Base-by-base conservation (phyloP, 2,329 filamentous ascomycete genomes). In the Cercospora berteroae region DNA sequence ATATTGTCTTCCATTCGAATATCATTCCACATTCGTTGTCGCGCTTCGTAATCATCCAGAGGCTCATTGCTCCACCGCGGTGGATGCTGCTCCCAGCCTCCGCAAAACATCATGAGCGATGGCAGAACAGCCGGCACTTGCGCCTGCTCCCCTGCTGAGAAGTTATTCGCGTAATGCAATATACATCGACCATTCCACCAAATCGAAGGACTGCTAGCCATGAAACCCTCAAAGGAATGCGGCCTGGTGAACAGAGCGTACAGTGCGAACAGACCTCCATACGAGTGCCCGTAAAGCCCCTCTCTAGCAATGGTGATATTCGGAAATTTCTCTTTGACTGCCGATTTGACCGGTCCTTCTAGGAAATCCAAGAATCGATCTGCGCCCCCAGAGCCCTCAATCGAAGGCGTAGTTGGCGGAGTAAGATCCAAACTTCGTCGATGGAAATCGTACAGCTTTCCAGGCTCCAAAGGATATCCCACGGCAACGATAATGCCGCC, bases 51-150 rank as follows among this genome's bases (percentile, higher is more conserved):
- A 8, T 42, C 6, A n/a, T 8, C 6, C 6, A 42, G 36, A 7
- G 7, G 36, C 36, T 42, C 16, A 42, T 42, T n/a, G 1, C 9
- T 4, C 36, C 16, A 42, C 6, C 6, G 5, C 16, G 16, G 36
- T n/a, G 36, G 16, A 42, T 42, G 1, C 1, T 42, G 36, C 36
- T 42, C 16, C 36, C 6, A 42, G 1, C 6, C 36, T n/a, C 36
- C 16, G 3, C 16, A 42, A 3, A 9, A 42, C 0, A 42, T 2
- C 16, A 42, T 42, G 16, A 42, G 36, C 16, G 16, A 42, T 3
- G 16, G 16, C 4, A 3, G 36, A n/a, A 3, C 16, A n/a, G 16
- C 7, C 4, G 16, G 1, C 2, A 1, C 4, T 2, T n/a, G 6
- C 6, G 16, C 16, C 16, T 42, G 16, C 36, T 2, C 16, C 16